Percentiles rank a stretch among this genome's conserved stretches.
Evolutionary conservation across 1,139 yeast genomes (phyloP).

Genomic region (Yamadazyma diospyri): DNA sequence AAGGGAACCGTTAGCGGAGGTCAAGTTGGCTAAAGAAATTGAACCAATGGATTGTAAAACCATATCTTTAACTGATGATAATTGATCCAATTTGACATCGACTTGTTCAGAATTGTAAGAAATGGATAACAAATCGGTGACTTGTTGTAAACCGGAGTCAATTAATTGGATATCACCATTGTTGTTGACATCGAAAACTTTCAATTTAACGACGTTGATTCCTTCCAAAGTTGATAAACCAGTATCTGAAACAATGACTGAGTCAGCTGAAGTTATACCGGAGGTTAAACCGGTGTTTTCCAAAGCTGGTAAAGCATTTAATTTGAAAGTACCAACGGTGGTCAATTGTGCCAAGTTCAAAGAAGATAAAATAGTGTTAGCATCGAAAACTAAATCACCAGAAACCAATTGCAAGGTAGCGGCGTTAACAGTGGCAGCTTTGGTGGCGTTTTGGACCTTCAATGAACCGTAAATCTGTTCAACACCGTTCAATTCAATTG

Average conservation of each 20-base stretch:
- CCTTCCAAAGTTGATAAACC: constrained; percentile 76
- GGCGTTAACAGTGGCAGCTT: constrained; percentile 64
- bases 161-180: constrained; percentile 60
- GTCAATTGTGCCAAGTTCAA: constrained; percentile 76
- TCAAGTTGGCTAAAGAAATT: constrained; percentile 65
- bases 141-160: constrained; percentile 70
- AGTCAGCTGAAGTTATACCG: constrained; percentile 72
- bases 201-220: constrained; percentile 69
- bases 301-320: constrained; percentile 85
- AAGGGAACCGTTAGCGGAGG: constrained; percentile 72
- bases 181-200: constrained; percentile 85
- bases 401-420: constrained; percentile 73
- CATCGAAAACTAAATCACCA: constrained; percentile 60
- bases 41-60: constrained; percentile 77
- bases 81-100: constrained; percentile 62
- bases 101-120: constrained; percentile 81
- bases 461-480: constrained; percentile 76
- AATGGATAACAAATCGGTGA: constrained; percentile 70
- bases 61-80: constrained; percentile 81
- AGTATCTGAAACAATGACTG: constrained; percentile 82
- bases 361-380: constrained; percentile 63
- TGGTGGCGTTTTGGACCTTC: constrained; percentile 60
- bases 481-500: constrained; percentile 54
- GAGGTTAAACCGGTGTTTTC: constrained; percentile 63
- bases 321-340: constrained; percentile 74